Evolutionary conservation across 2,329 filamentous ascomycete species (phyloP).

Genomic region (Drechslerella stenobrocha): DNA sequence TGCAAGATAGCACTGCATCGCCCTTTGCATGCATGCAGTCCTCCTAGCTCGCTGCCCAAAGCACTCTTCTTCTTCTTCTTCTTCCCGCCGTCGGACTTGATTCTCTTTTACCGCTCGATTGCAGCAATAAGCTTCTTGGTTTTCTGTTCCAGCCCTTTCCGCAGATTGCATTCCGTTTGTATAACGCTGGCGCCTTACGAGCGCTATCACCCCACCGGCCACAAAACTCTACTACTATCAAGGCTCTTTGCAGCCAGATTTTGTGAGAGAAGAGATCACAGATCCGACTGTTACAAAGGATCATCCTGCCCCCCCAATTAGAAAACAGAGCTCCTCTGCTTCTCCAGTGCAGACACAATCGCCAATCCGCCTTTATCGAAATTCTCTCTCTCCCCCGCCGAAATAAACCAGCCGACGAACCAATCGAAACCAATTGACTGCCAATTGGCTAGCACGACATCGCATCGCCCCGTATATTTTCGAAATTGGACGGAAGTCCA

Average conservation of each 20-base stretch:
- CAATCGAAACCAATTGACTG: slow-evolving; percentile 15
- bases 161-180: slow-evolving; percentile 18
- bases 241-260: slow-evolving; percentile 39
- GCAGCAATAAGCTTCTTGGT: slow-evolving; percentile 10
- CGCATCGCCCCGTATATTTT: background rate
- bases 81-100: background rate
- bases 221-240: slow-evolving; percentile 10
- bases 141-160: slow-evolving; percentile 11
- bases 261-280: slow-evolving; percentile 46
- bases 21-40: slow-evolving; percentile 11
- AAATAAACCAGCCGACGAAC: slow-evolving; percentile 9
- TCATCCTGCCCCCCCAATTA: slow-evolving; percentile 2
- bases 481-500: background rate
- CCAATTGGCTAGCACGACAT: slow-evolving; percentile 6
- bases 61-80: background rate
- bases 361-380: background rate
- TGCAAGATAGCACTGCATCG: slow-evolving; percentile 20
- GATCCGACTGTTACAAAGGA: slow-evolving; percentile 38
- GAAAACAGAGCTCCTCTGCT: background rate
- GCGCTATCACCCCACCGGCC: slow-evolving; percentile 3
- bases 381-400: background rate
- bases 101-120: background rate
- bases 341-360: background rate
- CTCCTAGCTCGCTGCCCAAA: background rate
- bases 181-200: slow-evolving; percentile 12